Evolutionary conservation across 805 yeast genomes (phyloP).

Genomic region (Wickerhamiella domercqiae): DNA sequence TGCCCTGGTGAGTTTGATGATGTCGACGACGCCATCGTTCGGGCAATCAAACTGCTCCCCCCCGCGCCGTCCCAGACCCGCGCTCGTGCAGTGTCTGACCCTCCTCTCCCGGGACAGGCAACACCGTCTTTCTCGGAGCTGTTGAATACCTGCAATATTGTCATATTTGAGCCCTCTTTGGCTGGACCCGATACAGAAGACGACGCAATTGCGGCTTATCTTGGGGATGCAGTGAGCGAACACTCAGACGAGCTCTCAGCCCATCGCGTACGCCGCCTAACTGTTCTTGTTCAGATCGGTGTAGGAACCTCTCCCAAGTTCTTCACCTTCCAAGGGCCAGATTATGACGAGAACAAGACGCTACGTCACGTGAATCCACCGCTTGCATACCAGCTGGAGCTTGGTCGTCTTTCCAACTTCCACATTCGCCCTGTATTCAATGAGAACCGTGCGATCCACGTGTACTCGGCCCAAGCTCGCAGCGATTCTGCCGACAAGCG

Average conservation of each 20-base stretch:
- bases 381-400: constrained; percentile 89
- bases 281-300: constrained; percentile 72
- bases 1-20: constrained; percentile 56
- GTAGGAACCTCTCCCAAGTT: constrained; percentile 87
- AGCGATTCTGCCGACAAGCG: constrained; percentile 87
- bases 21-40: constrained; percentile 62
- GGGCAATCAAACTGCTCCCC: constrained; percentile 61
- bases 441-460: constrained; percentile 94
- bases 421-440: constrained; percentile 88
- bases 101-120: constrained; percentile 14
- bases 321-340: constrained; percentile 86
- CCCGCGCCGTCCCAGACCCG: constrained; percentile 25
- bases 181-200: constrained; percentile 52
- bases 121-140: constrained; percentile 20
- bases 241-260: constrained; percentile 52
- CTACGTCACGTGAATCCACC: constrained; percentile 98
- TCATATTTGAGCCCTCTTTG: constrained; percentile 28
- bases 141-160: constrained; percentile 71
- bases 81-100: constrained; percentile 27
- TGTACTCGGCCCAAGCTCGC: constrained; percentile 91
- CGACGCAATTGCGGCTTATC: constrained; percentile 45
- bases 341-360: constrained; percentile 72
- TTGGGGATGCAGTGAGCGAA: constrained; percentile 51
- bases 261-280: constrained; percentile 76
- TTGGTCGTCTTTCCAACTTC: constrained; percentile 87